Conservation (phyloP, 805 yeast genomes). For the Starmera dryadoides region DNA sequence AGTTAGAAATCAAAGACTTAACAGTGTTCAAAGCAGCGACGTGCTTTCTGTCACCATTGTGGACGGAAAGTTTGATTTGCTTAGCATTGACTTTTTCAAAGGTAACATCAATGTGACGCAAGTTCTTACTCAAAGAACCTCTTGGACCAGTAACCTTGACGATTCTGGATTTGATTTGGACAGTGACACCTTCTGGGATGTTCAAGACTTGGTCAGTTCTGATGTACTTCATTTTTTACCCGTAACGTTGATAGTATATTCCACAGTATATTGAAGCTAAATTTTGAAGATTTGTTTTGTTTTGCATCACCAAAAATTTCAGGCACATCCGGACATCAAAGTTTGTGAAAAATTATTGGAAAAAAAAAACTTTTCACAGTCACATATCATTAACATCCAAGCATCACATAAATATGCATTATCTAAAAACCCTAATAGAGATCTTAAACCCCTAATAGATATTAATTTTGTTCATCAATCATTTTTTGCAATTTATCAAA, state of each 20-base stretch:
- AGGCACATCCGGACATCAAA: not conserved
- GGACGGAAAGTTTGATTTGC: conserved; percentile 83
- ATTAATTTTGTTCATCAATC: conserved; percentile 32
- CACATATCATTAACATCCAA: not conserved
- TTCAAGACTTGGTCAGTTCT: conserved; percentile 80
- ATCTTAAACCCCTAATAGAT: not conserved
- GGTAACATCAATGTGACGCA: conserved; percentile 92
- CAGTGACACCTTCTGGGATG: conserved; percentile 89
- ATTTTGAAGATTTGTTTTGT: not conserved
- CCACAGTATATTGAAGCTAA: not conserved
- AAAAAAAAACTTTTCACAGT: too few species aligned
- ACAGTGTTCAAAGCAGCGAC: conserved; percentile 99
- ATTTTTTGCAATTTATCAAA: conserved; percentile 49
- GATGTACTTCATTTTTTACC: conserved; percentile 63
- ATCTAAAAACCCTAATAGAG: not conserved
- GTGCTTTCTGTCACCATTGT: conserved; percentile 99
- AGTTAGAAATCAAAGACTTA: conserved; percentile 88
- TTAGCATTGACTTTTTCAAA: conserved; percentile 42
- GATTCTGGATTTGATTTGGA: conserved; percentile 84
- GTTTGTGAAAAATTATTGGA: not conserved
- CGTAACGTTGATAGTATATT: not conserved
- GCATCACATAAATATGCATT: not conserved
- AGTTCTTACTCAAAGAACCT: conserved; percentile 85
- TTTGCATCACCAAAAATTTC: not conserved
- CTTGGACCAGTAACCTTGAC: conserved; percentile 96